Conservation (phyloP, 148 eudicot species). For the Spergularia bocconei region DNA sequence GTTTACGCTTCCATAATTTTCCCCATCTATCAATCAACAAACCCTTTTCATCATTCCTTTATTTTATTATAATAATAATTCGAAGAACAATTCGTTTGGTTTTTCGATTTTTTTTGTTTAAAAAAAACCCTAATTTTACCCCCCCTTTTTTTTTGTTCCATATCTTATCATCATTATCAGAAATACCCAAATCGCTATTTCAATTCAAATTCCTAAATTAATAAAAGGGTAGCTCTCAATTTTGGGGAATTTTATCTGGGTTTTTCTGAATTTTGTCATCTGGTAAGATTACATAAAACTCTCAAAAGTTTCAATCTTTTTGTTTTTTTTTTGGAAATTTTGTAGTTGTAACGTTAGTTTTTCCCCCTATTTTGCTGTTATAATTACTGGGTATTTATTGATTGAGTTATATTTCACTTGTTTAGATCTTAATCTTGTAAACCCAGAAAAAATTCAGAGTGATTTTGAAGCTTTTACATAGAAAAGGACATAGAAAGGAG, state of each 20-base stretch:
- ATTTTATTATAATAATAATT: too few relatives aligned
- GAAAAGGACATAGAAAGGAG: not conserved
- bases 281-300: not conserved
- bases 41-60: not conserved
- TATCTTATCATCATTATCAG: not conserved
- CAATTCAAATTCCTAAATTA: not conserved
- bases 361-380: not conserved
- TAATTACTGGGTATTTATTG: not conserved
- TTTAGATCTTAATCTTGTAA: constrained; percentile 3
- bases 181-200: not conserved
- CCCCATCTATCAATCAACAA: not conserved
- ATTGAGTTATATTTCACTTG: not conserved
- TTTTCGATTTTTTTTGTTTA: not conserved
- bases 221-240: not conserved
- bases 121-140: not conserved
- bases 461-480: not conserved
- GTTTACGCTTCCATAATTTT: not conserved
- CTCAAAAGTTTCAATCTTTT: not conserved
- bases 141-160: not conserved
- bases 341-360: too few relatives aligned
- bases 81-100: not conserved
- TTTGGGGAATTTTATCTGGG: too few relatives aligned
- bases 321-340: too few relatives aligned
- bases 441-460: not conserved
- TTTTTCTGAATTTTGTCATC: constrained; percentile 11